These are phyloP conservation scores for Suillus placidus DNA, from an alignment of 768 basidiomycete species.

Conservation along the genomic window DNA sequence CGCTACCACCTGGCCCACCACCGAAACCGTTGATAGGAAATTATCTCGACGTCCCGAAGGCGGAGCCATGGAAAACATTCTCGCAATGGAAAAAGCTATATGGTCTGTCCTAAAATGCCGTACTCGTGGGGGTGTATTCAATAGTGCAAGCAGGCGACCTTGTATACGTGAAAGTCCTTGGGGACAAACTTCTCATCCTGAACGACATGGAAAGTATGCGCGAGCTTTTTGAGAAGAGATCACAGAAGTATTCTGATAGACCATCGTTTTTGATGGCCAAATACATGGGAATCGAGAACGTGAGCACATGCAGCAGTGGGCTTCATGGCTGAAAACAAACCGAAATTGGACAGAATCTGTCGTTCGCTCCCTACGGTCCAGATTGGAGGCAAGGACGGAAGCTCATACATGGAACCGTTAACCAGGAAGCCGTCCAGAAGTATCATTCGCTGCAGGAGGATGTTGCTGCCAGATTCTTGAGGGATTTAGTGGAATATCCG, in stretches of 20 bases:
- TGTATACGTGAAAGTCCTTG: slow-evolving; percentile 18
- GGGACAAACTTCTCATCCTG: slow-evolving; percentile 21
- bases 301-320: not conserved
- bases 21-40: slow-evolving; percentile 30
- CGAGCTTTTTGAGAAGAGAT: slow-evolving; percentile 34
- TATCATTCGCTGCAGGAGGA: slow-evolving; percentile 11
- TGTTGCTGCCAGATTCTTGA: slow-evolving; percentile 9
- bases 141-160: slow-evolving; percentile 17
- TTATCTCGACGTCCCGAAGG: slow-evolving; percentile 24
- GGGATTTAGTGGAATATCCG: slow-evolving; percentile 11
- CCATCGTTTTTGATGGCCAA: slow-evolving; percentile 14
- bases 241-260: slow-evolving; percentile 24
- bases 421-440: slow-evolving; percentile 11
- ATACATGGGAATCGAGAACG: slow-evolving; percentile 11
- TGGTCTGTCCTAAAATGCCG: slow-evolving; percentile 8
- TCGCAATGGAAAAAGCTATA: slow-evolving; percentile 23
- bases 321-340: not conserved
- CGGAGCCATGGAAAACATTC: slow-evolving; percentile 27
- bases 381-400: slow-evolving; percentile 17
- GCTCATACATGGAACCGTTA: slow-evolving; percentile 6
- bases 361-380: slow-evolving; percentile 20
- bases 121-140: not conserved
- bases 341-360: not conserved
- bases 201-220: slow-evolving; percentile 30
- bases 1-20: slow-evolving; percentile 34